Evolutionary conservation across 106 monocot species (phyloP).

Genomic region (Dioscorea zingiberensis): DNA sequence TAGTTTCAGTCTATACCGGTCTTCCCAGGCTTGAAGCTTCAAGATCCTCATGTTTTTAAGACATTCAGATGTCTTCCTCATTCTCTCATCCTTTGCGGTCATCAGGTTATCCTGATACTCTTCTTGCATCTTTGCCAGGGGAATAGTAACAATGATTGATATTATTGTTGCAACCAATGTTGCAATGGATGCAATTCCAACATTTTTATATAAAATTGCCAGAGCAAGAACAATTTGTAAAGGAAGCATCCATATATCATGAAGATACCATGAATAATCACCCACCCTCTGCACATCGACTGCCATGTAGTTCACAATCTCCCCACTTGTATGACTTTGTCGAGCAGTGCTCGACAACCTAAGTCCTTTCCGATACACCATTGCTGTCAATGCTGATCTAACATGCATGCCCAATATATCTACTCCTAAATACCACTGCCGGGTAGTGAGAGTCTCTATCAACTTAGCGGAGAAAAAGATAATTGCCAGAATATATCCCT

Average conservation of each 20-base stretch:
- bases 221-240: slow-evolving; percentile 83
- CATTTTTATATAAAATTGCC: slow-evolving; percentile 79
- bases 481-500: slow-evolving; percentile 76
- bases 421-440: slow-evolving; percentile 94
- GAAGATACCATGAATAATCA: slow-evolving; percentile 92
- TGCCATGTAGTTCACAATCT: slow-evolving; percentile 99
- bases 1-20: slow-evolving; percentile 54
- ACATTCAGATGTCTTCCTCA: slow-evolving; percentile 96
- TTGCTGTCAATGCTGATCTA: slow-evolving; percentile 80
- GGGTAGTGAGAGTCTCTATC: slow-evolving; percentile 68
- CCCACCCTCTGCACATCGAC: slow-evolving; percentile 94
- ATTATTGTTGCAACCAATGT: slow-evolving; percentile 63
- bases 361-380: slow-evolving; percentile 94
- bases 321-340: slow-evolving; percentile 92
- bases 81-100: slow-evolving; percentile 92
- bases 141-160: slow-evolving; percentile 79
- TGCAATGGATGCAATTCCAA: slow-evolving; percentile 72
- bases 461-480: slow-evolving; percentile 85
- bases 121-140: slow-evolving; percentile 86
- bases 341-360: slow-evolving; percentile 65
- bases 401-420: slow-evolving; percentile 98
- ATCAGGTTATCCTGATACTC: slow-evolving; percentile 87
- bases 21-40: slow-evolving; percentile 98
- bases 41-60: slow-evolving; percentile 95
- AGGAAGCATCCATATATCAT: slow-evolving; percentile 97